Evolutionary conservation across 768 basidiomycete species (phyloP).

Genomic region (Lactifluus piperatus): DNA sequence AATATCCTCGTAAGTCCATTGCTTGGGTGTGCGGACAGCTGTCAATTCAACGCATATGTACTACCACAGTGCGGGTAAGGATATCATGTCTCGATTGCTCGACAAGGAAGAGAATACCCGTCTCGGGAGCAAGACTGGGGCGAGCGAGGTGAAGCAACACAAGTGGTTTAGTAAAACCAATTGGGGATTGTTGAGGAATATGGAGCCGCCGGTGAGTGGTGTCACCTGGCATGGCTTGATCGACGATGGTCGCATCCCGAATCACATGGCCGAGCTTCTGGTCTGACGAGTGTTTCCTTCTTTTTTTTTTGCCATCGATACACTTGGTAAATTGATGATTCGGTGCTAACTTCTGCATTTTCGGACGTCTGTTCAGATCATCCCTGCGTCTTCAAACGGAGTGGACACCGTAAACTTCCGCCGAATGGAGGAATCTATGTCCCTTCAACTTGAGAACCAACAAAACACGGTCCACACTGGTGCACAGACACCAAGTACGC

Average conservation of each 20-base stretch:
- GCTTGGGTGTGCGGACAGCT: neutral
- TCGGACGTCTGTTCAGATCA: constrained; percentile 52
- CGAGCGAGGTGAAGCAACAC: constrained; percentile 97
- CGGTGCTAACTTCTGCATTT: neutral
- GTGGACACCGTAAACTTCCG: constrained; percentile 86
- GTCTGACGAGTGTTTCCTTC: neutral
- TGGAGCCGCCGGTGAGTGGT: constrained; percentile 76
- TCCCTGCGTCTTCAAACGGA: constrained; percentile 69
- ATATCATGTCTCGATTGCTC: constrained; percentile 75
- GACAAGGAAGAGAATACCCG: constrained; percentile 88
- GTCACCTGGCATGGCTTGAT: neutral
- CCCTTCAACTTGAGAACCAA: constrained; percentile 70
- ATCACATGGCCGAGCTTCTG: neutral
- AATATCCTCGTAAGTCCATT: constrained; percentile 36
- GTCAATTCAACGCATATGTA: constrained; percentile 8
- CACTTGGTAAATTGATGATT: neutral
- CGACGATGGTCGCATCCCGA: neutral
- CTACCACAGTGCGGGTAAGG: constrained; percentile 67
- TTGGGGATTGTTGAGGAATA: constrained; percentile 93
- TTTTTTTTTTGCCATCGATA: neutral
- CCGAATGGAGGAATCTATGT: constrained; percentile 80
- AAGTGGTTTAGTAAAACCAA: constrained; percentile 96
- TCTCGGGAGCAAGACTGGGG: constrained; percentile 86
- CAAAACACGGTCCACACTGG: constrained; percentile 27
- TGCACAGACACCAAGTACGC: constrained; percentile 33